A percentile compares a stretch with the other conserved stretches of the same genome.
Evolutionary conservation across 2,329 filamentous ascomycete species (phyloP).

Genomic region (Microcyclosporella mali): DNA sequence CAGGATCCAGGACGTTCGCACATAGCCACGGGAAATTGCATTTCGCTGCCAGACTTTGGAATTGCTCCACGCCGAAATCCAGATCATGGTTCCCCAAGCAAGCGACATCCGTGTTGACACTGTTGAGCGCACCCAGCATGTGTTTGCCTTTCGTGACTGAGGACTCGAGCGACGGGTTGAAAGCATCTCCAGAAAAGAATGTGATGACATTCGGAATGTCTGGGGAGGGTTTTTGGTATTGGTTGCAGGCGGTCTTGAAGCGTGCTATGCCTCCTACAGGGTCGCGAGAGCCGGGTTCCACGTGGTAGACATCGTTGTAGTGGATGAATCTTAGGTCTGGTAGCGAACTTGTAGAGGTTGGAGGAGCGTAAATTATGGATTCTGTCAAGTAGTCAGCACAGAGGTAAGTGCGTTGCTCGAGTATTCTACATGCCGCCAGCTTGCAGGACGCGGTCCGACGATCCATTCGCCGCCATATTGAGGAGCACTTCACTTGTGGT

Average conservation of each 20-base stretch:
- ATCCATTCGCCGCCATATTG: too few species aligned
- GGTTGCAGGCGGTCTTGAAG: conserved; percentile 70
- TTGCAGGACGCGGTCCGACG: too few species aligned
- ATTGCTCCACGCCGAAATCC: conserved; percentile 82
- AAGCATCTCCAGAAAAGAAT: conserved; percentile 86
- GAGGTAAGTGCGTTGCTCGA: too few species aligned
- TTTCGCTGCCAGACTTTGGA: conserved; percentile 63
- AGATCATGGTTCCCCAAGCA: conserved; percentile 90
- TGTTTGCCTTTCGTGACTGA: conserved; percentile 83
- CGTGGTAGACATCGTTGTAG: conserved; percentile 92
- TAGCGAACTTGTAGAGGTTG: conserved; percentile 20
- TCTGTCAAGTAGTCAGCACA: conserved; percentile 11
- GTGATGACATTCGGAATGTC: conserved; percentile 64
- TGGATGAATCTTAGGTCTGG: conserved; percentile 78
- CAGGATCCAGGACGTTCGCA: conserved; percentile 81
- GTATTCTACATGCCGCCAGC: too few species aligned
- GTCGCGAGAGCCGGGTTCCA: conserved; percentile 69
- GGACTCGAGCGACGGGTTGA: conserved; percentile 84
- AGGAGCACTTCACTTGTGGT: too few species aligned
- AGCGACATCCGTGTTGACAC: conserved; percentile 69
- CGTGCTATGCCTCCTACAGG: conserved; percentile 75
- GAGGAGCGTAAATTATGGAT: conserved; percentile 19
- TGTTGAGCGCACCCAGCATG: conserved; percentile 82
- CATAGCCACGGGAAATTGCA: conserved; percentile 86
- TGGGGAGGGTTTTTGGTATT: conserved; percentile 58